Evolutionary conservation across 176 grass and related monocot species (phyloP).

Genomic region (Bothriochloa decipiens): DNA sequence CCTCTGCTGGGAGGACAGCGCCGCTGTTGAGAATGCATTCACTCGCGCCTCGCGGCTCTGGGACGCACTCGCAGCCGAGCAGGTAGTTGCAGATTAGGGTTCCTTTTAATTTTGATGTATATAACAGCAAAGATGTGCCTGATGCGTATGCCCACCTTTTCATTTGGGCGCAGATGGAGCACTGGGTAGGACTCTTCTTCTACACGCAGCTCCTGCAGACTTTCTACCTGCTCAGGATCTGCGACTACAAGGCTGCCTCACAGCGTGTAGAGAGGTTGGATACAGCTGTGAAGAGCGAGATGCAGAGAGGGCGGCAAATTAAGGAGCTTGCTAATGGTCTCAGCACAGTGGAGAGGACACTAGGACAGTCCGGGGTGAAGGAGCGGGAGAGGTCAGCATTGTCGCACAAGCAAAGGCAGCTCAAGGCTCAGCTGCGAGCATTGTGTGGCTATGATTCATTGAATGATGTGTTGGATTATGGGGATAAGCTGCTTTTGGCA

Average conservation of each 20-base stretch:
- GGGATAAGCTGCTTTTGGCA: slow-evolving; percentile 86
- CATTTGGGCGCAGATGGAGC: slow-evolving; percentile 60
- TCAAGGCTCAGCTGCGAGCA: slow-evolving; percentile 53
- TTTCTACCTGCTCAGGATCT: slow-evolving; percentile 87
- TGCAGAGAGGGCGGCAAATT: slow-evolving; percentile 51
- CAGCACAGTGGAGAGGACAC: slow-evolving; percentile 51
- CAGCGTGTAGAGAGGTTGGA: slow-evolving; percentile 72
- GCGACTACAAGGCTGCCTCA: slow-evolving; percentile 82
- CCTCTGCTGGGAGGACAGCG: slow-evolving; percentile 79
- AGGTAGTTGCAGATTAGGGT: slow-evolving; percentile 44
- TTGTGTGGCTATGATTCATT: slow-evolving; percentile 64
- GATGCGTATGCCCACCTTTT: neutral
- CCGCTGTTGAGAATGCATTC: slow-evolving; percentile 57
- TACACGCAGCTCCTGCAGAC: slow-evolving; percentile 78
- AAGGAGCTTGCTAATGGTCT: slow-evolving; percentile 63
- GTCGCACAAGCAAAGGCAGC: slow-evolving; percentile 64
- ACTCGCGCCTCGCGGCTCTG: slow-evolving; percentile 51
- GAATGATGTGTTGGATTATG: slow-evolving; percentile 69
- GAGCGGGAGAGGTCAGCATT: slow-evolving; percentile 61
- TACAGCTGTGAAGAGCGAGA: slow-evolving; percentile 65
- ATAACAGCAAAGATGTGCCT: neutral
- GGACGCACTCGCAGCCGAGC: slow-evolving; percentile 61
- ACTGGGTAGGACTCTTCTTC: slow-evolving; percentile 84
- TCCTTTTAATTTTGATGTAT: neutral
- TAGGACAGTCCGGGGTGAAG: slow-evolving; percentile 53